A percentile compares a stretch with the other conserved stretches of the same genome.
Evolutionary conservation across 2,329 filamentous ascomycete genomes (phyloP).

Genomic region (Fusarium torreyae): DNA sequence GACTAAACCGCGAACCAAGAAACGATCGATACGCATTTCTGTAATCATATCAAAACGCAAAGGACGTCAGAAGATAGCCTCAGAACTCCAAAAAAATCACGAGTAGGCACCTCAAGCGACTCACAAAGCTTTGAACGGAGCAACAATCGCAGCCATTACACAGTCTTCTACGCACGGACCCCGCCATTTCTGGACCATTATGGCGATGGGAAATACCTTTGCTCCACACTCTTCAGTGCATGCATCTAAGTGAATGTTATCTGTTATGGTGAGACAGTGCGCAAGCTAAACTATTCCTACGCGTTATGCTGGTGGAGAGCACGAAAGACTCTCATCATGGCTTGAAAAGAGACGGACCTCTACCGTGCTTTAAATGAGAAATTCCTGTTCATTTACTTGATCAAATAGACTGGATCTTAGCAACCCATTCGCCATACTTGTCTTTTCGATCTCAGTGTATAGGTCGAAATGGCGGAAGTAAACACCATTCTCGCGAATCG

Average conservation of each 20-base stretch:
- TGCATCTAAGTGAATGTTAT: slow-evolving; percentile 44
- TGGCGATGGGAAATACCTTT: slow-evolving; percentile 34
- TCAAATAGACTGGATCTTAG: too few relatives aligned
- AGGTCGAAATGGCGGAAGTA: slow-evolving; percentile 22
- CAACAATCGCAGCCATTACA: slow-evolving; percentile 34
- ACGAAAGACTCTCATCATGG: slow-evolving; percentile 20
- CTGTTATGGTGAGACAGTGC: slow-evolving; percentile 52
- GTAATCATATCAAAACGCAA: not conserved
- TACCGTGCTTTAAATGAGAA: not conserved
- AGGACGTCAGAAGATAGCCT: not conserved
- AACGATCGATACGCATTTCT: too few relatives aligned
- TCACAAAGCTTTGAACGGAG: slow-evolving; percentile 18
- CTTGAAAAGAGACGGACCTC: slow-evolving; percentile 35
- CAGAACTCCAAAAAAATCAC: not conserved
- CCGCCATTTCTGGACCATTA: not conserved
- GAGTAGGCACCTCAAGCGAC: slow-evolving; percentile 1
- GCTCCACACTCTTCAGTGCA: accelerated
- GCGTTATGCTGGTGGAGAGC: slow-evolving; percentile 52
- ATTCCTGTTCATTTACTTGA: not conserved
- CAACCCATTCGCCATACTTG: not conserved
- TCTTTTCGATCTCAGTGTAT: too few relatives aligned
- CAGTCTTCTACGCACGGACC: slow-evolving; percentile 30
- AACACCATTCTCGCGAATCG: slow-evolving; percentile 21
- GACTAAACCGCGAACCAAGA: too few relatives aligned
- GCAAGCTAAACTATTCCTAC: slow-evolving; percentile 28